Percentiles rank a stretch among this genome's conserved stretches.
Conservation (phyloP, 345 rosid genomes). For the Mercurialis annua region DNA sequence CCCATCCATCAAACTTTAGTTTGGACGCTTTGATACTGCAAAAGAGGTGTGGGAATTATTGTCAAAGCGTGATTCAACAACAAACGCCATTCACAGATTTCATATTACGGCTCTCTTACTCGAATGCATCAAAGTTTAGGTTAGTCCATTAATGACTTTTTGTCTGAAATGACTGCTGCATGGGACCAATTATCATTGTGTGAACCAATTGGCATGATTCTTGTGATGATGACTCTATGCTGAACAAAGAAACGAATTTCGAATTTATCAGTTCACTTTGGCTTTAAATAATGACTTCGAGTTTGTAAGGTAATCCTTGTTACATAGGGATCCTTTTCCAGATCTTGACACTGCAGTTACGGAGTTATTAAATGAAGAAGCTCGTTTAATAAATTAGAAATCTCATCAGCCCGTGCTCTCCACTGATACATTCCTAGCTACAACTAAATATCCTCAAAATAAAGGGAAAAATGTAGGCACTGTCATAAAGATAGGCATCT, state of each 20-base stretch:
- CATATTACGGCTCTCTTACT: background rate
- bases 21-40: background rate
- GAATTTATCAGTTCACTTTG: too few species aligned
- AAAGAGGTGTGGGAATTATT: background rate
- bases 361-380: background rate
- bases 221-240: background rate
- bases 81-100: background rate
- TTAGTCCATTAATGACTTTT: constrained; percentile 6
- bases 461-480: too few species aligned
- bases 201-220: constrained; percentile 2
- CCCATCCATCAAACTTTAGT: background rate
- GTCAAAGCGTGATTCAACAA: background rate
- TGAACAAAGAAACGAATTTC: background rate
- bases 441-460: background rate
- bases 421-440: background rate
- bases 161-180: constrained; percentile 1
- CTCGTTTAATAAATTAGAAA: background rate
- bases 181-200: background rate
- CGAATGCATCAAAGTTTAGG: background rate
- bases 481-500: too few species aligned
- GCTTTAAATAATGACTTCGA: background rate
- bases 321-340: background rate
- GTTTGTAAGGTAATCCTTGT: background rate
- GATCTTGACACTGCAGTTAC: too few species aligned
- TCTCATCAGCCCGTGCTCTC: background rate